phyloP scores from a whole-genome alignment of 1,284 basidiomycete species.

The Gomphus bonarii region DNA sequence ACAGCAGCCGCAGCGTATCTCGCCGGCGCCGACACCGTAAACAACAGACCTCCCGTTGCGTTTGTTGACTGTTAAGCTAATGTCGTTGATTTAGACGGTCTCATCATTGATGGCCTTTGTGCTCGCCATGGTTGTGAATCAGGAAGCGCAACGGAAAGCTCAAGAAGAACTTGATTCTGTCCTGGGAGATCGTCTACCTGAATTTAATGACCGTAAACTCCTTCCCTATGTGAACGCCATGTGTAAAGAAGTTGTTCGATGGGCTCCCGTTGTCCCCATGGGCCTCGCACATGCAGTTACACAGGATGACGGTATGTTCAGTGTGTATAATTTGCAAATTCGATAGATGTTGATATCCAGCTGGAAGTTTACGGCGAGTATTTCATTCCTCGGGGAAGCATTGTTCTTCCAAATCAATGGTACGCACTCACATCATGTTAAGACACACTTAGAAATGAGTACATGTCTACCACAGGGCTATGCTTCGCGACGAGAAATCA shows the following conservation, averaged over 20 bases:
- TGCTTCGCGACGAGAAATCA: neutral
- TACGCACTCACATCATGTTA: neutral
- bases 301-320: slow-evolving; percentile 7
- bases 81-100: slow-evolving; percentile 25
- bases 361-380: slow-evolving; percentile 13
- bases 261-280: slow-evolving; percentile 41
- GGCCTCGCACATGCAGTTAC: slow-evolving; percentile 15
- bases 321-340: slow-evolving; percentile 1
- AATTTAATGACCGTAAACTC: slow-evolving; percentile 43
- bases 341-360: slow-evolving; percentile 5
- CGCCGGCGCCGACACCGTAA: slow-evolving; percentile 16
- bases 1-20: slow-evolving; percentile 30
- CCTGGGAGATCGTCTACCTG: slow-evolving; percentile 54
- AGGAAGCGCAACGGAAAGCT: slow-evolving; percentile 39
- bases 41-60: neutral
- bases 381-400: slow-evolving; percentile 13
- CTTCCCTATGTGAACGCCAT: slow-evolving; percentile 54
- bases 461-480: neutral
- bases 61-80: neutral
- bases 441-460: neutral
- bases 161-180: slow-evolving; percentile 55
- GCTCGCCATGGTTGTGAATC: slow-evolving; percentile 44
- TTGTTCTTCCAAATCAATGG: slow-evolving; percentile 14
- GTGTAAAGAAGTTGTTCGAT: slow-evolving; percentile 51
- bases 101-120: slow-evolving; percentile 41